Evolutionary conservation across 2,329 filamentous ascomycete species (phyloP).

Genomic region (Fusarium globosum): DNA sequence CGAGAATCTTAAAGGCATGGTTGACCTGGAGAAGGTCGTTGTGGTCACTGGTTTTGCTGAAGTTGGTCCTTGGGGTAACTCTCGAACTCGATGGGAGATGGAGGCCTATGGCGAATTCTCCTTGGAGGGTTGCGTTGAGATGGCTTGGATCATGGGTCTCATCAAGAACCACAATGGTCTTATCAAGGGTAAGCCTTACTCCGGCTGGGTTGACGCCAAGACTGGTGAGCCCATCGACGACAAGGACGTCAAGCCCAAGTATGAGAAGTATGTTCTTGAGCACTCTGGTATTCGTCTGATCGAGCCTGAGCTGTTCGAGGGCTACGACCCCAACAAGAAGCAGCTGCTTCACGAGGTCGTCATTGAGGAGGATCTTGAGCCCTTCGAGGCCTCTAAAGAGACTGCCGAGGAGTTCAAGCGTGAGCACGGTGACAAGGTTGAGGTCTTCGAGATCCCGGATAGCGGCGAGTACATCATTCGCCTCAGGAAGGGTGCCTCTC

Average conservation of each 20-base stretch:
- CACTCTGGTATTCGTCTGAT: constrained; percentile 98
- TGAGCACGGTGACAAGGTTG: constrained; percentile 96
- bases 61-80: constrained; percentile 98
- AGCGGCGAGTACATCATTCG: constrained; percentile 95
- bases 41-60: constrained; percentile 97
- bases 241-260: constrained; percentile 97
- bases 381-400: constrained; percentile 97
- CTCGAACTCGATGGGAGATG: constrained; percentile 99
- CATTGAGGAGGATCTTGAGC: constrained; percentile 95
- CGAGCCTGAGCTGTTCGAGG: constrained; percentile 95
- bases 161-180: constrained; percentile 98
- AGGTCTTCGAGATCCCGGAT: constrained; percentile 94
- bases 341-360: constrained; percentile 97
- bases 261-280: constrained; percentile 95
- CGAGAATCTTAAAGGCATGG: constrained; percentile 92
- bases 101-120: constrained; percentile 97
- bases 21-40: constrained; percentile 97
- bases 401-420: constrained; percentile 97
- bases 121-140: constrained; percentile 96
- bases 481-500: constrained; percentile 92
- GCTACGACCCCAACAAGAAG: constrained; percentile 98
- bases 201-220: constrained; percentile 96
- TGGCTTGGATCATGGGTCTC: constrained; percentile 99
- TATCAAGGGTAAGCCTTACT: constrained; percentile 95
- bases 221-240: constrained; percentile 95